Evolutionary conservation across 306 rosid species (phyloP), one percentile per base, ranked within the genome.

Genomic region (Adenanthera pavonina): DNA sequence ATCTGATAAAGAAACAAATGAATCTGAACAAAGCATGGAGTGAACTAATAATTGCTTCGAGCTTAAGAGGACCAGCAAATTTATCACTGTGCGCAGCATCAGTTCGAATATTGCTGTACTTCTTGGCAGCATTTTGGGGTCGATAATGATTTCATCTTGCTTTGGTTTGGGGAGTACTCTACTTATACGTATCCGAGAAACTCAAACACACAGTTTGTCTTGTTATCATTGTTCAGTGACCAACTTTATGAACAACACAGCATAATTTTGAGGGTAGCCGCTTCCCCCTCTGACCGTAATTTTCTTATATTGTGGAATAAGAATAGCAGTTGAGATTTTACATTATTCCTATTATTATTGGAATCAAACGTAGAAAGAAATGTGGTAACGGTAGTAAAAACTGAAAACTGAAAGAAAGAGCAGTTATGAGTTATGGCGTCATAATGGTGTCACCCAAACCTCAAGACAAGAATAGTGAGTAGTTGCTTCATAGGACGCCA

Each of bases 111-210:
- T 25, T 59, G 49, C 48, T 6, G 5, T 72, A 38, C 80, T 53
- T 84, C 68, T 44, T 54, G 44, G 46, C 25, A 78, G 53, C 78
- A 81, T 71, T 43, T 36, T 25, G 74, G 44, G n/a, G 30, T 71
- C 33, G 15, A 78, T 62, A 36, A 76, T 81, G 38, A 86, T 84
- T 78, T 61, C 40, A 34, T 51, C 40, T 81, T 86, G 77, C 81
- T 68, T 74, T 72, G 67, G 25, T 72, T 38, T 30, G 41, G 75
- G 47, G 80, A 41, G 66, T 65, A 56, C 46, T 73, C n/a, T 30
- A 43, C 72, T 79, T 48, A 62, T 72, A 40, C 33, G 80, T 48
- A 64, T 40, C 17, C 36, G 68, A 49, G 78, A 72, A 61, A 57
- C 62, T 30, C 61, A 10, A 25, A 65, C 60, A 68, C 8, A n/a